Evolutionary conservation across 2,329 filamentous ascomycete genomes (phyloP).

Genomic region (Lecanosticta acicola): DNA sequence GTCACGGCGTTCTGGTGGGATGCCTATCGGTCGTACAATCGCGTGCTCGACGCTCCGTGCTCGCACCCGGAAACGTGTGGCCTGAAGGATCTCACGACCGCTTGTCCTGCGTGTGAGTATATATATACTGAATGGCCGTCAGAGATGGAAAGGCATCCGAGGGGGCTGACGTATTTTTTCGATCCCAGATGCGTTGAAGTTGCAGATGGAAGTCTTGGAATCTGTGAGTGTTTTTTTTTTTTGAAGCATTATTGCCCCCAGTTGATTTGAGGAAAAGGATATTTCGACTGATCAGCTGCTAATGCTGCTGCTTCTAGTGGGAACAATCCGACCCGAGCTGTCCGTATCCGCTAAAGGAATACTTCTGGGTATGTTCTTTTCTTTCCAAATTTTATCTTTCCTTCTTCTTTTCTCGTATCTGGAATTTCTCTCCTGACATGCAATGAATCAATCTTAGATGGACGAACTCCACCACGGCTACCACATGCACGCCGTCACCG

Average conservation of each 20-base stretch:
- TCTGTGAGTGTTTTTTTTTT: not conserved
- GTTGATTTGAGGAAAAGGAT: too few species aligned
- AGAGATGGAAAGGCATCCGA: not conserved
- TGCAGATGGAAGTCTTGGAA: not conserved
- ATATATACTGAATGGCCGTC: too few species aligned
- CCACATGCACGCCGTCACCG: constrained; percentile 4
- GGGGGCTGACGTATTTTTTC: not conserved
- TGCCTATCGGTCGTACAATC: not conserved
- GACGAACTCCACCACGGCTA: constrained; percentile 3
- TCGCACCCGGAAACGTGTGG: constrained; percentile 1
- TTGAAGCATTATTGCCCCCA: too few species aligned
- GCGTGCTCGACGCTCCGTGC: constrained; percentile 1
- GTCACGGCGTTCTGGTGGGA: constrained; percentile 5
- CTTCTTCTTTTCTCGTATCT: not conserved
- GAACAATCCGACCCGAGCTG: not conserved
- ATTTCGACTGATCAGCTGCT: too few species aligned
- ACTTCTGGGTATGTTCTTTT: constrained; percentile 3
- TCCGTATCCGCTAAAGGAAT: not conserved
- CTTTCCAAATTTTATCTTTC: not conserved
- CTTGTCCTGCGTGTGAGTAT: constrained; percentile 1
- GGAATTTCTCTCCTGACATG: too few species aligned
- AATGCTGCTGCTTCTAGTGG: too few species aligned
- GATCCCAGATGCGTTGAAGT: constrained; percentile 1
- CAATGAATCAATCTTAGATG: too few species aligned
- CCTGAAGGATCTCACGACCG: not conserved